Base-by-base conservation (phyloP, 2,329 filamentous ascomycete genomes). In the Geosmithia morbida region DNA sequence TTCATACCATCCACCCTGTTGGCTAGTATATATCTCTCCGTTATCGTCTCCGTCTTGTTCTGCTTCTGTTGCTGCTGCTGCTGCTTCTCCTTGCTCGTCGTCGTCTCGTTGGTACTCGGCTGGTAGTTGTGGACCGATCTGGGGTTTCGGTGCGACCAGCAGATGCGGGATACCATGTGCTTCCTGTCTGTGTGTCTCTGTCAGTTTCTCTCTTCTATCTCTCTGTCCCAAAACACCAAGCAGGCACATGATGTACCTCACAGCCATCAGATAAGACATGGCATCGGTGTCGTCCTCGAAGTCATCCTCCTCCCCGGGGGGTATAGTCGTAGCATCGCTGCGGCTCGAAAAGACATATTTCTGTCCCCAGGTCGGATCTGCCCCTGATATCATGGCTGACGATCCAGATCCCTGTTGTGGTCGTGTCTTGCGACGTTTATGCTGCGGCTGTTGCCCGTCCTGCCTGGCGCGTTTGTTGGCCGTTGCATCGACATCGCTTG, bases 81-180 rank as follows among this genome's bases (percentile, higher is more conserved):
- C n/a, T n/a, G 59, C 56, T 10, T 63, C 59, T 3, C 55, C 53
- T 7, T 60, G 56, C 26, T 62, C 56, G 43, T 59, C 47, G 29
- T 59, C 55, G 10, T 63, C 59, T 7, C 53, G 53, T 33, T 57
- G 63, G 49, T 55, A 59, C 37, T 63, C 62, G 8, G 63, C 59
- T 5, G 71, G 72, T 3, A 70, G 61, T 54, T 73, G 66, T 1
- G 75, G 74, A 0, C 74, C 75, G 26, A 72, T 67, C 51, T 69
- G 71, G 11, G 68, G 61, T 52, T 70, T 74, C 5, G 77, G 72
- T 1, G 81, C 84, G 43, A 79, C 74, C 46, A 92, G 72, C 11
- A 92, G 66, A 53, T 81, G 74, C 1, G 87, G 87, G 33, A 94
- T 82, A 10, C 70, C 66, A 50, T 70, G 77, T n/a, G 86, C 86